Evolutionary conservation across 192 early-diverging fungal genomes (phyloP).

Genomic region (Mortierella hygrophila): DNA sequence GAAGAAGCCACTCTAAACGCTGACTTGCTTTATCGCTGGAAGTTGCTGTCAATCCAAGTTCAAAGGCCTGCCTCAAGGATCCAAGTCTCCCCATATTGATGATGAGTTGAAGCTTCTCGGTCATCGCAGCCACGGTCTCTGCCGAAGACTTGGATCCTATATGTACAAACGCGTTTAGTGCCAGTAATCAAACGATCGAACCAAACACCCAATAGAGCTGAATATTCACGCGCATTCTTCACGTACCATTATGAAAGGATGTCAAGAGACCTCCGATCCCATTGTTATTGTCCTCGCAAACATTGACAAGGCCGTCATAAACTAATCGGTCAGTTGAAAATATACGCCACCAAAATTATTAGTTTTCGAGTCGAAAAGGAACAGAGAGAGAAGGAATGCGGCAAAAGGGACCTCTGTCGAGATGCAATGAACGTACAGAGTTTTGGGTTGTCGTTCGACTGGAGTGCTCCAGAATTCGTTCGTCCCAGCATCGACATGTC

Average conservation of each 20-base stretch:
- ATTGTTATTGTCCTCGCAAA: constrained; percentile 23
- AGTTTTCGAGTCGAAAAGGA: neutral
- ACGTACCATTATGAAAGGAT: constrained; percentile 25
- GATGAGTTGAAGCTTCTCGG: constrained; percentile 17
- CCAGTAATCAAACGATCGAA: neutral
- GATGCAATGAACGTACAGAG: neutral
- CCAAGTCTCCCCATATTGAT: constrained; percentile 16
- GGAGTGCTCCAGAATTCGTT: neutral
- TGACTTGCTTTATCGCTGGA: constrained; percentile 29
- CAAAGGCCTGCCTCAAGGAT: constrained; percentile 18
- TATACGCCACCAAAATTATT: constrained; percentile 12
- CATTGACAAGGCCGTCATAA: neutral
- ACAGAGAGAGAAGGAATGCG: neutral
- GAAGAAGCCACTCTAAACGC: constrained; percentile 33
- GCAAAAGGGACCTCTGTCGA: neutral
- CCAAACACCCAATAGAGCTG: neutral
- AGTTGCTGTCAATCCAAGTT: neutral
- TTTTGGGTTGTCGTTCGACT: neutral
- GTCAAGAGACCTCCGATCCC: constrained; percentile 19
- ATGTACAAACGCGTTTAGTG: neutral
- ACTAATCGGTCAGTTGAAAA: neutral
- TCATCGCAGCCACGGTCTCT: constrained; percentile 11
- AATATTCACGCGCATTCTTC: neutral
- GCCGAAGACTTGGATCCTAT: constrained; percentile 19
- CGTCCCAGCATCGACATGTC: neutral